Percentiles rank a stretch among this genome's conserved stretches.
Evolutionary conservation across 495 filamentous ascomycete genomes (phyloP).

Genomic region (Penicillium subrubescens): DNA sequence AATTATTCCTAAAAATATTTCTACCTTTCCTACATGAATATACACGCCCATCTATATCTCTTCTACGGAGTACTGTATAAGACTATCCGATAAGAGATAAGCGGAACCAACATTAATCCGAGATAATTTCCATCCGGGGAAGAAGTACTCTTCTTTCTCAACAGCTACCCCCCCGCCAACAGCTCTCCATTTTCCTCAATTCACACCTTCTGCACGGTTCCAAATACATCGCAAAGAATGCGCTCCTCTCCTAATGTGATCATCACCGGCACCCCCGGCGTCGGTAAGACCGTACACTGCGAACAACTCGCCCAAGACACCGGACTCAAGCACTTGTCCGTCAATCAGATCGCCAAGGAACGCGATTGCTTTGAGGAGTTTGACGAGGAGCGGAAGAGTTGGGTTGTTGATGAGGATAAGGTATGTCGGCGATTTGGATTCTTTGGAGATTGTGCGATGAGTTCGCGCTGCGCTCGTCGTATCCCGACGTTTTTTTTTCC

Average conservation of each 20-base stretch:
- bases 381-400: conserved; percentile 81
- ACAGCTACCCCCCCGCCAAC: not conserved
- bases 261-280: conserved; percentile 91
- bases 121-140: conserved; percentile 21
- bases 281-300: conserved; percentile 90
- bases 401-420: conserved; percentile 97
- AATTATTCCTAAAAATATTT: not conserved
- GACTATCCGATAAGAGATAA: conserved; percentile 32
- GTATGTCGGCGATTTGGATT: conserved; percentile 43
- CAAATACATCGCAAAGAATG: conserved; percentile 27
- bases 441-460: not conserved
- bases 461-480: not conserved
- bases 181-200: conserved; percentile 2
- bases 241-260: conserved; percentile 84
- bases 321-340: conserved; percentile 78
- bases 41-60: not conserved
- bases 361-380: conserved; percentile 79
- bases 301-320: conserved; percentile 73
- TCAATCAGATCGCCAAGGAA: conserved; percentile 90
- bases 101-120: conserved; percentile 21
- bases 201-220: not conserved
- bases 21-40: not conserved
- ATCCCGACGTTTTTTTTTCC: conserved; percentile 15
- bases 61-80: not conserved
- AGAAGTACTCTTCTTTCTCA: not conserved